Base-by-base conservation (phyloP, 257 asterid genomes). In the Handroanthus guayacan region DNA sequence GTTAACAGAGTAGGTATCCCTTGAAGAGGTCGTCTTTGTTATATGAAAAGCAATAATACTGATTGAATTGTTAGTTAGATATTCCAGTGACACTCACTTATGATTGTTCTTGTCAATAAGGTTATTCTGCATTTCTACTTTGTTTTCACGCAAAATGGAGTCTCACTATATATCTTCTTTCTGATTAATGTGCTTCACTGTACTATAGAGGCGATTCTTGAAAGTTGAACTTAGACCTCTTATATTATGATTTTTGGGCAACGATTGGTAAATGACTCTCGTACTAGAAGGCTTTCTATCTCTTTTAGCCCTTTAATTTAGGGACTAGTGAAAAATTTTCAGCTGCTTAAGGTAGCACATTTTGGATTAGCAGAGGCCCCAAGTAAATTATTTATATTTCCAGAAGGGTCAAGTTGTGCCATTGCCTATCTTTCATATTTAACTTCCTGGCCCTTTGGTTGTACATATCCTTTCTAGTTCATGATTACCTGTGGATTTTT, bases 381-480 rank as follows among this genome's bases (percentile, higher is more conserved):
- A 12, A 18, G 66, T 48, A 54, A 12, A 44, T 74, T 16, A 43
- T 48, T 2, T 48, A 48, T 31, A 12, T 73, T 66, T 25, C 16
- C 67, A 39, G 64, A 72, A 11, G 5, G 45, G 58, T 66, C 74
- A 45, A 8, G 78, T 16, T 75, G 69, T 51, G 64, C 52, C n/a
- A 51, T 14, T 50, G 37, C 72, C 72, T 39, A 16, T 12, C 72
- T 78, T 70, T 43, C 58, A 58, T 70, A 57, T 61, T 62, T 41
- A 62, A 62, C 37, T 20, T 69, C 48, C 55, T 51, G 9, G 37
- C 18, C 16, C 67, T 47, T 70, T 50, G 65, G 62, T 67, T 73
- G 70, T 70, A 69, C 73, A 63, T 75, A 63, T 69, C 16, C 43
- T 31, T 65, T 14, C 43, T 67, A 41, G 61, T 20, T 72, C 45